Evolutionary conservation across 345 rosid species (phyloP), one percentile per base, ranked within the genome.

Genomic region (Arabis alpina): DNA sequence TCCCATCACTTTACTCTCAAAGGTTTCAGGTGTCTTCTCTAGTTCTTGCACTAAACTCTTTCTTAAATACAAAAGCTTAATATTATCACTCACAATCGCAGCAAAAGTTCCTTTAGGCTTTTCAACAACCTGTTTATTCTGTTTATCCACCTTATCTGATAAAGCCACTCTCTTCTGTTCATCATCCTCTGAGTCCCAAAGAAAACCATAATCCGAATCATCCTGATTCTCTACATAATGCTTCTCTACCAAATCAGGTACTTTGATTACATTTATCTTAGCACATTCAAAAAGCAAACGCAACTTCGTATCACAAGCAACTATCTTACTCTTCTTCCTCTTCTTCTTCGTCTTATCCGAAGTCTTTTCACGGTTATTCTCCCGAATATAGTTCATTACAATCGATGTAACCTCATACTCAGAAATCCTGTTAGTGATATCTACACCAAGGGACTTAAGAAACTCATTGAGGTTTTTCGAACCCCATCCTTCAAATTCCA

Each of bases 401-500:
- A 86, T 79, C 19, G 16, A 54, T 15, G 79, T 52, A 15, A 75
- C 95, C 60, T 84, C 91, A 28, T 73, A 43, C 16, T 71, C 88
- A 3, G 93, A 69, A 34, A 90, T 82, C 44, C 45, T 71, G 64
- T 65, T 42, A 43, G 65, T 11, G 25, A 87, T 84, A 54, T 84
- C 87, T 61, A n/a, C 75, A 56, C 87, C 88, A 45, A 85, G 71
- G 5, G 85, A 79, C 8, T 79, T 52, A 27, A 92, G 90, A 76
- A 90, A 90, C 57, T 82, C 85, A 39, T 77, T 72, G 2, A 92
- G 90, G 4, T 77, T 83, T n/a, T 41, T 83, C 2, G 93, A 92
- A 10, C 90, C 97, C 97, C 97, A 88, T 16, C 95, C 86, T 27
- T 73, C 54, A 80, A 83, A 90, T 41, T 83, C 84, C 51, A 78